Conservation (phyloP, 2,329 filamentous ascomycete species). For the Westerdykella sp. region DNA sequence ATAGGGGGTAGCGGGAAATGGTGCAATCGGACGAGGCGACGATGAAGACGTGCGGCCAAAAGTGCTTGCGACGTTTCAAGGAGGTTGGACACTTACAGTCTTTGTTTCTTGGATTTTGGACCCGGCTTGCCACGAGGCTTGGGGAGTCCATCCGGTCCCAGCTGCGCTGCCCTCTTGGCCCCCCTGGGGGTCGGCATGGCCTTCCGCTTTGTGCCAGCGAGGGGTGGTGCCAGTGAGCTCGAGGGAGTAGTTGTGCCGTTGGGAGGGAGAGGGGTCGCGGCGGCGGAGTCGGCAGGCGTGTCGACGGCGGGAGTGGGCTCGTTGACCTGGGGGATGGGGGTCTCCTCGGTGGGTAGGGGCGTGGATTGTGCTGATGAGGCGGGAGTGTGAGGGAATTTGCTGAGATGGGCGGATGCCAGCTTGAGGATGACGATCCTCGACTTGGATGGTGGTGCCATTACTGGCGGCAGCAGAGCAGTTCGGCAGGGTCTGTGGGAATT, state of each 20-base stretch:
- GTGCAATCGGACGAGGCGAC: too few species aligned
- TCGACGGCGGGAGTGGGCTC: conserved; percentile 30
- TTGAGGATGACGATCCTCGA: not conserved
- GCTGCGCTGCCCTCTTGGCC: conserved; percentile 50
- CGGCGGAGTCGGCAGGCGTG: conserved; percentile 41
- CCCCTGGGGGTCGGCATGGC: conserved; percentile 64
- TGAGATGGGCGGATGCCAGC: not conserved
- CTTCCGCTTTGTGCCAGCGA: conserved; percentile 63
- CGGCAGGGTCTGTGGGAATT: too few species aligned
- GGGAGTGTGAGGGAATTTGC: not conserved
- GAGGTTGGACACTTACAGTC: conserved; percentile 62
- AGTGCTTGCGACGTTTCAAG: not conserved
- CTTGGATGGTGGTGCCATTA: not conserved
- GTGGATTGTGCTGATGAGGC: not conserved
- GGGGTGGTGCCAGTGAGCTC: conserved; percentile 41
- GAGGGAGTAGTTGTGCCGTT: conserved; percentile 31
- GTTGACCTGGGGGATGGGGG: conserved; percentile 30
- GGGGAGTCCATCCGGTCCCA: conserved; percentile 53
- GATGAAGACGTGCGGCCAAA: not conserved
- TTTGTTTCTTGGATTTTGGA: conserved; percentile 83
- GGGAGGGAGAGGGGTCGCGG: conserved; percentile 31
- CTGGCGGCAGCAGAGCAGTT: too few species aligned
- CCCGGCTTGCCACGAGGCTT: conserved; percentile 81
- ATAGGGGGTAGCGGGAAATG: conserved; percentile 24
- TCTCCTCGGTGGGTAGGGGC: conserved; percentile 21